Conservation (phyloP, 257 asterid species). For the Rhazya stricta region DNA sequence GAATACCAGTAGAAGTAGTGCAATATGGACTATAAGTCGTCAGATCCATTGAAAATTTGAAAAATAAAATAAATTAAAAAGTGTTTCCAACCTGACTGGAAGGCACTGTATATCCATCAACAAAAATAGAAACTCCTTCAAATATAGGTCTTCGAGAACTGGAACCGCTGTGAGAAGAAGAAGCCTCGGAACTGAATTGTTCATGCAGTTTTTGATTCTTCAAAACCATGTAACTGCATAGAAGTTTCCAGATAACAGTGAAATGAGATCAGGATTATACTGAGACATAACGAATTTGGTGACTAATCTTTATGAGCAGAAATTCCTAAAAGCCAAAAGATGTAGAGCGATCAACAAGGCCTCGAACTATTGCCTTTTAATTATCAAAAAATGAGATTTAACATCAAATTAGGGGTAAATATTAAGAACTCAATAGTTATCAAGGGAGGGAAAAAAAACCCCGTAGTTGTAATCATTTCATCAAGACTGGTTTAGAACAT, state of each 20-base stretch:
- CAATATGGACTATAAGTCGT: background rate
- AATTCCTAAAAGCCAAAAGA: background rate
- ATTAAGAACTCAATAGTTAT: background rate
- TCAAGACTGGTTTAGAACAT: background rate
- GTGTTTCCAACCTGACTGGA: conserved; percentile 70
- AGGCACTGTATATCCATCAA: conserved; percentile 95
- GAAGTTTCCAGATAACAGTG: conserved; percentile 27
- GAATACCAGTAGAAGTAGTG: background rate
- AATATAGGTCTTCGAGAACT: conserved; percentile 50
- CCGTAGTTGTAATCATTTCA: background rate
- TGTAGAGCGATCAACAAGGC: background rate
- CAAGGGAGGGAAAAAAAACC: background rate
- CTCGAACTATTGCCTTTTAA: background rate
- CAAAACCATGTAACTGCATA: conserved; percentile 77
- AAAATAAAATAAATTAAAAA: background rate
- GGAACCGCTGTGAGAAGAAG: conserved; percentile 56
- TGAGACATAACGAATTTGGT: background rate
- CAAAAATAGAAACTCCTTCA: conserved; percentile 79
- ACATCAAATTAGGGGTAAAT: background rate
- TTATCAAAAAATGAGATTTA: background rate
- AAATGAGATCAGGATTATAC: background rate
- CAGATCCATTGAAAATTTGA: background rate
- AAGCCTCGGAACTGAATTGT: conserved; percentile 84
- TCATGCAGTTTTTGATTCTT: conserved; percentile 86
- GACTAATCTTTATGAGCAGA: background rate